Conservation (phyloP, 1,139 yeast species). For the Ogataea hybrid region DNA sequence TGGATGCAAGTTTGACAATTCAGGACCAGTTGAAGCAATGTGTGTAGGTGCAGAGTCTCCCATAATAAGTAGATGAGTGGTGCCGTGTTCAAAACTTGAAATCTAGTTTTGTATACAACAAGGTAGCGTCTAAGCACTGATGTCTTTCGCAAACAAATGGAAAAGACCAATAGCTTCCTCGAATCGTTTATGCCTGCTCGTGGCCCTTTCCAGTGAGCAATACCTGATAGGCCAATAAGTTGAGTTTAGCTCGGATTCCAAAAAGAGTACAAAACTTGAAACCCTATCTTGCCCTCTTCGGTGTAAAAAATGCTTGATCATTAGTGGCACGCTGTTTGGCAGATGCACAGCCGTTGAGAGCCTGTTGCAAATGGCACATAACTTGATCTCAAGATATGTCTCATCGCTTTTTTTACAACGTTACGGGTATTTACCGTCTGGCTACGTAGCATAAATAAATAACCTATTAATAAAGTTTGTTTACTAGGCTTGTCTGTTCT, state of each 20-base stretch:
- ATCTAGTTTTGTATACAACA: background rate
- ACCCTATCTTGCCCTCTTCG: slow-evolving; percentile 12
- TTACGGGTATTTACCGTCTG: too few relatives aligned
- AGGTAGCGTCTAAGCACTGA: slow-evolving; percentile 6
- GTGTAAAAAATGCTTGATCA: slow-evolving; percentile 5
- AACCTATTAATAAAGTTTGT: too few relatives aligned
- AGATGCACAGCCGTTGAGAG: slow-evolving; percentile 7
- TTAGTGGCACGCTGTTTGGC: slow-evolving; percentile 11
- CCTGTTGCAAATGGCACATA: too few relatives aligned
- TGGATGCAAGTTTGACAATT: slow-evolving; percentile 16
- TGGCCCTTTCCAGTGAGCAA: background rate
- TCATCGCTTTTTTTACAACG: too few relatives aligned
- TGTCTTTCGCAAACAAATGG: background rate
- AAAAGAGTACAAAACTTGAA: slow-evolving; percentile 5
- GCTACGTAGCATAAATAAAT: too few relatives aligned
- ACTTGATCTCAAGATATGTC: too few relatives aligned
- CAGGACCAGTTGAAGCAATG: background rate
- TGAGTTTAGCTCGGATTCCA: background rate
- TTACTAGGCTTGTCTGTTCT: too few relatives aligned
- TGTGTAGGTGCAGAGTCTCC: slow-evolving; percentile 2
- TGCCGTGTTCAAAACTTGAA: background rate
- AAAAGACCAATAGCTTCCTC: background rate
- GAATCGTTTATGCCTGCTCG: background rate
- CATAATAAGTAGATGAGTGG: background rate
- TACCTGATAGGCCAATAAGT: background rate